Evolutionary conservation across 805 yeast genomes (phyloP), one percentile per base, ranked within the genome.

Genomic region (Sporopachydermia quercuum): DNA sequence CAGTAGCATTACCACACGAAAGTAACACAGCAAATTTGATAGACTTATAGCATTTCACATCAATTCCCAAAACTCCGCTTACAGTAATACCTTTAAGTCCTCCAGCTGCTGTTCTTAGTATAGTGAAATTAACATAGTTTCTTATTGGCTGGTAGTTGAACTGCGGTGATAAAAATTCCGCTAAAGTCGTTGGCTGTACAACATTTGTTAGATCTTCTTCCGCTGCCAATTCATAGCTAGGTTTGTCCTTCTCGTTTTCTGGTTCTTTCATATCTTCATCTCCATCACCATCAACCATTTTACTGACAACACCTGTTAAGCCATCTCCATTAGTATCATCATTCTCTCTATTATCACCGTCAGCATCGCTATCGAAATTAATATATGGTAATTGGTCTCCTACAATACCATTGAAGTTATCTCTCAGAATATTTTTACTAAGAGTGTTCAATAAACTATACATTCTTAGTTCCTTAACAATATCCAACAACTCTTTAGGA

Each of bases 121-220:
- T n/a, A 8, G 30, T n/a, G 30, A 23, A 8, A 23, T n/a, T 23
- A 8, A 23, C n/a, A 23, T 23, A 23, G n/a, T 23, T 23, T n/a
- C 30, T 8, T 23, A 23, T n/a, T 8, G 30, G 13, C 8, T 23
- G 30, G 30, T 8, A 23, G n/a, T 23, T 23, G n/a, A 23, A 23
- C 30, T 23, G 30, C 30, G 30, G 30, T 23, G 30, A 23, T n/a
- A 23, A n/a, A 23, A 23, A 23, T n/a, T 23, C 30, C n/a, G 30
- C 30, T 23, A 23, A 23, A 8, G 30, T 23, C 30, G 30, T 23
- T 23, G 30, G 30, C 30, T 23, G 30, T 23, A 23, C 8, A 23
- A 23, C 30, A n/a, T 23, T 23, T n/a, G 13, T n/a, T 8, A 8
- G n/a, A n/a, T n/a, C 30, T 8, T n/a, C n/a, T 8, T 23, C 30